These are phyloP conservation scores for Populus trichocarpa DNA, from an alignment of 441 rosid genomes.

Conservation along the genomic window DNA sequence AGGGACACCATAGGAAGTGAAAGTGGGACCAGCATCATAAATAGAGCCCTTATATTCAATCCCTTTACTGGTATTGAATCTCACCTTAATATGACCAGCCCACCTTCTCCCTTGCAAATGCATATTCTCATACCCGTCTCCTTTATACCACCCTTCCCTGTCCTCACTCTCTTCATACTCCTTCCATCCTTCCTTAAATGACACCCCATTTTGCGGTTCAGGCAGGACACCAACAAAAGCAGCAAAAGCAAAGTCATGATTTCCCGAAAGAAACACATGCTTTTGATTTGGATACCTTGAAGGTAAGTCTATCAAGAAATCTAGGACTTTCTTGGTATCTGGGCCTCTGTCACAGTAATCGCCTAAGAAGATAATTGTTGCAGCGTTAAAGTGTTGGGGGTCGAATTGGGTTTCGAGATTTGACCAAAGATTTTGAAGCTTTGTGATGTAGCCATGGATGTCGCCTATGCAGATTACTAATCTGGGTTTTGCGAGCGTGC, in stretches of 20 bases:
- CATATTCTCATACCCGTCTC: conserved; percentile 66
- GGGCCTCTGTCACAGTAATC: conserved; percentile 96
- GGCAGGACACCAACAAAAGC: conserved; percentile 60
- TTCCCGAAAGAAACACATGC: conserved; percentile 64
- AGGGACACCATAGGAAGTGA: too few species aligned
- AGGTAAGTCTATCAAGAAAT: conserved; percentile 57
- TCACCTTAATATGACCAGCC: conserved; percentile 52
- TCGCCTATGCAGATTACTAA: conserved; percentile 74
- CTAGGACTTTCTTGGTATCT: conserved; percentile 54
- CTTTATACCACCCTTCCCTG: conserved; percentile 78
- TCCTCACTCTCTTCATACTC: conserved; percentile 54
- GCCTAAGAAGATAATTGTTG: conserved; percentile 75
- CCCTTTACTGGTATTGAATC: conserved; percentile 45
- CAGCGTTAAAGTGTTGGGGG: conserved; percentile 45
- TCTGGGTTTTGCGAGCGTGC: conserved; percentile 31
- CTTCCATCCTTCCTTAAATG: conserved; percentile 57
- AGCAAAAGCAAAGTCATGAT: conserved; percentile 76
- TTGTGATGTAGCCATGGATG: conserved; percentile 70
- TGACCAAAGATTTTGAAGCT: conserved; percentile 69
- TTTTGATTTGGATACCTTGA: conserved; percentile 51
- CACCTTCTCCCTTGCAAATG: conserved; percentile 74
- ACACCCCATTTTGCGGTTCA: conserved; percentile 40
- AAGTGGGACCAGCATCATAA: conserved; percentile 51
- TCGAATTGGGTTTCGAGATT: conserved; percentile 52
- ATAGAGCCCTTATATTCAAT: conserved; percentile 53